A percentile compares a stretch with the other conserved stretches of the same genome.
phyloP scores from a whole-genome alignment of 495 filamentous ascomycete genomes.

The Aspergillus avenaceus region DNA sequence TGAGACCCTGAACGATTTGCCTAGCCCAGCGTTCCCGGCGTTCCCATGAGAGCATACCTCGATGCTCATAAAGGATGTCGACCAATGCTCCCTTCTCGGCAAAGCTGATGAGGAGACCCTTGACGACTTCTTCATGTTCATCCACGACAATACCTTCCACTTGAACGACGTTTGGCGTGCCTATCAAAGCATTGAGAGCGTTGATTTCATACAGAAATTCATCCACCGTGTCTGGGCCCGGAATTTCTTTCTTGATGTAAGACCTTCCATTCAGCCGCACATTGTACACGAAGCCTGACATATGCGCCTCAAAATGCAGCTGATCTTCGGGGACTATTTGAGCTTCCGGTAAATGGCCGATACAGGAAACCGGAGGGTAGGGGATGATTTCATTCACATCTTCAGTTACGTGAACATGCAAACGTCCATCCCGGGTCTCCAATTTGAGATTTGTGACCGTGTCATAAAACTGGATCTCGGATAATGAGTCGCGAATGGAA shows the following conservation, averaged over 20 bases:
- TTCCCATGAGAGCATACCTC: constrained; percentile 61
- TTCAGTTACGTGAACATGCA: constrained; percentile 98
- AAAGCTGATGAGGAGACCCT: constrained; percentile 86
- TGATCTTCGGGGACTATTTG: constrained; percentile 65
- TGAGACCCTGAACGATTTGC: constrained; percentile 85
- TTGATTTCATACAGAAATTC: constrained; percentile 99
- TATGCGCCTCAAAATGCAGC: constrained; percentile 81
- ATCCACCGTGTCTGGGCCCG: constrained; percentile 91
- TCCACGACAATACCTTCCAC: constrained; percentile 90
- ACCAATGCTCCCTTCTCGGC: constrained; percentile 86
- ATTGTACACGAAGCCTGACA: constrained; percentile 98
- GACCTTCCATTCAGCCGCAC: constrained; percentile 62
- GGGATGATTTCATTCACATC: constrained; percentile 93
- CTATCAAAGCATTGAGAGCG: constrained; percentile 74
- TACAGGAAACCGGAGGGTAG: constrained; percentile 71
- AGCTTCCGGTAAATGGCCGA: constrained; percentile 68
- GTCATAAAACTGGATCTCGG: constrained; percentile 90
- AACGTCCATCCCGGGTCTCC: constrained; percentile 79
- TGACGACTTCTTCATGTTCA: constrained; percentile 68
- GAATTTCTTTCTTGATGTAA: constrained; percentile 97
- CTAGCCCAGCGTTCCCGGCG: constrained; percentile 85
- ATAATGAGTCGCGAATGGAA: constrained; percentile 85
- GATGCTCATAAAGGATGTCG: constrained; percentile 81
- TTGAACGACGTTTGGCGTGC: constrained; percentile 72
- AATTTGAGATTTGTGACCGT: constrained; percentile 96